phyloP scores from a whole-genome alignment of 306 rosid genomes.

The Pyrus communis region DNA sequence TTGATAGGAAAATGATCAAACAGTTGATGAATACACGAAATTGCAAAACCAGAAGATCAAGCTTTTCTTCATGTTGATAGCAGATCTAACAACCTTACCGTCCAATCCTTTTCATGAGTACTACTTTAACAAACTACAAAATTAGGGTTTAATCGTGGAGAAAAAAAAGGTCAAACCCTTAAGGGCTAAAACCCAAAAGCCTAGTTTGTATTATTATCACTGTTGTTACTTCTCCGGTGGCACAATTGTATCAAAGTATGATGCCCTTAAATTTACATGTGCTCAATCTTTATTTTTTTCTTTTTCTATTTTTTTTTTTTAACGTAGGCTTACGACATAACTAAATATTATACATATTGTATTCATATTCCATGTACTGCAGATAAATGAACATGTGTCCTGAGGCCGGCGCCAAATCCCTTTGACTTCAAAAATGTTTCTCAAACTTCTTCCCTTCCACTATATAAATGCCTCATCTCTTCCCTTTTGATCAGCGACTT shows the following conservation, averaged over 20 bases:
- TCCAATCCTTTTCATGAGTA: slow-evolving; percentile 18
- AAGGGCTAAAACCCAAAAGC: not conserved
- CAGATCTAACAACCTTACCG: slow-evolving; percentile 49
- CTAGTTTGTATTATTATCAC: not conserved
- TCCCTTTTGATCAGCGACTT: slow-evolving; percentile 16
- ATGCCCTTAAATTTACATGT: not conserved
- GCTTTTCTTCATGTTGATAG: slow-evolving; percentile 32
- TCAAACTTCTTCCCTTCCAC: slow-evolving; percentile 15
- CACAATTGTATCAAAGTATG: not conserved
- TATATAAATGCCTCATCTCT: slow-evolving; percentile 31
- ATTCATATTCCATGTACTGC: not conserved
- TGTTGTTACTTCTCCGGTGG: not conserved
- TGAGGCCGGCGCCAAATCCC: slow-evolving; percentile 85
- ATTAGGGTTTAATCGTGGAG: not conserved
- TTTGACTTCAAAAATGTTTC: slow-evolving; percentile 45
- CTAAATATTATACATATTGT: not conserved
- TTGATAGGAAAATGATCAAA: slow-evolving; percentile 1
- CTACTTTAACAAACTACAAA: not conserved
- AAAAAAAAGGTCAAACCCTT: slow-evolving; percentile 33
- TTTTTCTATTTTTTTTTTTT: not conserved
- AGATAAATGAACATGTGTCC: slow-evolving; percentile 31
- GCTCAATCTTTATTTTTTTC: not conserved
- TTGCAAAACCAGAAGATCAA: not conserved
- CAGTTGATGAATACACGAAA: not conserved
- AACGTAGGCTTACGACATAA: not conserved